phyloP scores from a whole-genome alignment of 2,329 filamentous ascomycete genomes.

The Cytospora piceicola region DNA sequence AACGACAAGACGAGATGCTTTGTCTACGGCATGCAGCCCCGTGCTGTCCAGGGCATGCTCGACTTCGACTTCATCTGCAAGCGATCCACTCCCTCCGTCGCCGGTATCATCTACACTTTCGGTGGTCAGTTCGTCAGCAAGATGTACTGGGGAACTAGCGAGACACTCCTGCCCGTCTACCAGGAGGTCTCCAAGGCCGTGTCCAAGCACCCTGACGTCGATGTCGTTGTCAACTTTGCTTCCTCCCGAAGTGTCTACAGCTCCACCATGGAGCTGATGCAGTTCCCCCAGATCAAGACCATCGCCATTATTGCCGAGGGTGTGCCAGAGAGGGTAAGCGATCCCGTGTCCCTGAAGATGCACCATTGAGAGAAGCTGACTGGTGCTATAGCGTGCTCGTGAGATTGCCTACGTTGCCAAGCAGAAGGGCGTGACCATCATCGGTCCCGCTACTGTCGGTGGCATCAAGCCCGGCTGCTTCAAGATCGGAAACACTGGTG shows the following conservation, averaged over 20 bases:
- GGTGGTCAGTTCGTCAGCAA: constrained; percentile 99
- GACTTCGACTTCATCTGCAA: constrained; percentile 99
- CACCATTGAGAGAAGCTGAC: constrained; percentile 36
- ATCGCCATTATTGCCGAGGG: constrained; percentile 99
- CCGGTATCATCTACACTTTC: constrained; percentile 99
- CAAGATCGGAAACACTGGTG: constrained; percentile 99
- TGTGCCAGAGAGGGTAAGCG: constrained; percentile 91
- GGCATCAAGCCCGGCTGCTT: constrained; percentile 99
- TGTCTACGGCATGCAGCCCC: constrained; percentile 98
- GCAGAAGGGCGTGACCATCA: constrained; percentile 99
- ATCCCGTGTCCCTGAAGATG: neutral
- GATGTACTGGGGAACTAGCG: constrained; percentile 99
- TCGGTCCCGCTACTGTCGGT: constrained; percentile 96
- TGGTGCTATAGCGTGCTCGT: constrained; percentile 73
- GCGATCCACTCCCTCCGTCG: constrained; percentile 92
- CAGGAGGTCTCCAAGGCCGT: constrained; percentile 91
- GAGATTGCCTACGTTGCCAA: constrained; percentile 96
- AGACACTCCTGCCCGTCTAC: constrained; percentile 98
- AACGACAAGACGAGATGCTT: constrained; percentile 99
- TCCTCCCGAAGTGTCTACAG: constrained; percentile 98
- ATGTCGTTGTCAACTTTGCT: constrained; percentile 98
- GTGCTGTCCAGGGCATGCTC: constrained; percentile 90
- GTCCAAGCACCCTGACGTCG: constrained; percentile 94
- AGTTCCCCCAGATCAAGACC: constrained; percentile 94
- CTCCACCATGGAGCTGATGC: constrained; percentile 98